Conservation (phyloP, 345 rosid genomes). For the Brassica cretica region DNA sequence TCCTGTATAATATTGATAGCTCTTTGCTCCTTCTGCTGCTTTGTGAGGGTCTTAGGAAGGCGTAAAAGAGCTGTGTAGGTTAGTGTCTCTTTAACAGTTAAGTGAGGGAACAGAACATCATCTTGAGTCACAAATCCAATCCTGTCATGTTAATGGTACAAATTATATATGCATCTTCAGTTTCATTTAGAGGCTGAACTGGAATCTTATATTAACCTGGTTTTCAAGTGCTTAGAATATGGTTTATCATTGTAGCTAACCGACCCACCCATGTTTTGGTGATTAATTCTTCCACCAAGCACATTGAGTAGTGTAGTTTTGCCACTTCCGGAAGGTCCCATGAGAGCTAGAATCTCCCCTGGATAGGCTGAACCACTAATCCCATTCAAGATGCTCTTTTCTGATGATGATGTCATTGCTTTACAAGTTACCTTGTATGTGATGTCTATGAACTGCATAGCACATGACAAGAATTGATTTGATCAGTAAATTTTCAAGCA, state of each 20-base stretch:
- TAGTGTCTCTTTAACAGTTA: constrained; percentile 87
- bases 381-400: constrained; percentile 73
- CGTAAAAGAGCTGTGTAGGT: constrained; percentile 81
- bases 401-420: constrained; percentile 51
- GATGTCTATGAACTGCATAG: constrained; percentile 74
- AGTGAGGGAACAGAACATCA: constrained; percentile 89
- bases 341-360: constrained; percentile 87
- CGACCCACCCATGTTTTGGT: constrained; percentile 52
- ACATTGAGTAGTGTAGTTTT: constrained; percentile 78
- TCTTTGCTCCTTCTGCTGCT: constrained; percentile 65
- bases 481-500: not conserved
- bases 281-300: constrained; percentile 69
- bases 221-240: constrained; percentile 72
- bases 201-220: constrained; percentile 55
- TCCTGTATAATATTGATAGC: constrained; percentile 75
- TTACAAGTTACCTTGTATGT: constrained; percentile 70
- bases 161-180: constrained; percentile 5
- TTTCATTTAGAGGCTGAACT: not conserved
- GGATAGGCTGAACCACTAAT: constrained; percentile 79
- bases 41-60: constrained; percentile 65
- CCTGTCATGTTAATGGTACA: constrained; percentile 44
- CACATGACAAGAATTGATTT: not conserved
- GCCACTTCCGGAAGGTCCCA: constrained; percentile 99
- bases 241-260: constrained; percentile 77
- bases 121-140: constrained; percentile 97